Evolutionary conservation across 441 rosid species (phyloP), one percentile per base, ranked within the genome.

Genomic region (Pelargonium cotyledonis): DNA sequence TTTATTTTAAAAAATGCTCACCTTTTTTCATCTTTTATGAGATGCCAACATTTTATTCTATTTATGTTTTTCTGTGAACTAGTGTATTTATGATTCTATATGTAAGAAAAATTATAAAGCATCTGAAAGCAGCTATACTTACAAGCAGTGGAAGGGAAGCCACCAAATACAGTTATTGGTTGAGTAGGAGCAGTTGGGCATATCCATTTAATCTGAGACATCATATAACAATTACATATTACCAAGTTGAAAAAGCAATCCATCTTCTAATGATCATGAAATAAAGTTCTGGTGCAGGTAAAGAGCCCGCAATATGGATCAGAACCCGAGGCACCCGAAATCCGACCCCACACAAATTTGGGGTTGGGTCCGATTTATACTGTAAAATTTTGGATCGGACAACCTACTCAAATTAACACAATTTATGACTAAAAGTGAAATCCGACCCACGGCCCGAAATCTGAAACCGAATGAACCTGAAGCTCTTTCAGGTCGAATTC

Each of bases 181-280:
- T 72, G 95, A 72, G 91, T 86, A 66, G 99, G 97, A 72, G 99
- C 94, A 70, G 97, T 95, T 12, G 99, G 99, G 78, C 97, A 95
- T 69, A 95, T 88, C 99, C 99, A 95, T 78, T 91, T 95, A 74
- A 95, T 86, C 99, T 95, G 87, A 31, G 79, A 10, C 63, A 76
- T 18, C 51, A 6, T 43, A 65, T 23, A 57, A 57, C 6, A 7
- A 18, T 18, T 18, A 57, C 18, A 57, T 2, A 18, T 57, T 16
- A 7, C 18, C 26, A 16, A 16, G 29, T 57, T n/a, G n/a, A 47
- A 47, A 47, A 47, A 3, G n/a, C n/a, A 47, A 47, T 12, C 53
- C 53, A 12, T 47, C 53, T 47, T 47, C n/a, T 47, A 47, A 47
- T 47, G 15, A 47, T 47, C 53, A 12, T 47, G 5, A 8, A 47